Conservation (phyloP, 768 basidiomycete species). For the Serendipita vermifera region DNA sequence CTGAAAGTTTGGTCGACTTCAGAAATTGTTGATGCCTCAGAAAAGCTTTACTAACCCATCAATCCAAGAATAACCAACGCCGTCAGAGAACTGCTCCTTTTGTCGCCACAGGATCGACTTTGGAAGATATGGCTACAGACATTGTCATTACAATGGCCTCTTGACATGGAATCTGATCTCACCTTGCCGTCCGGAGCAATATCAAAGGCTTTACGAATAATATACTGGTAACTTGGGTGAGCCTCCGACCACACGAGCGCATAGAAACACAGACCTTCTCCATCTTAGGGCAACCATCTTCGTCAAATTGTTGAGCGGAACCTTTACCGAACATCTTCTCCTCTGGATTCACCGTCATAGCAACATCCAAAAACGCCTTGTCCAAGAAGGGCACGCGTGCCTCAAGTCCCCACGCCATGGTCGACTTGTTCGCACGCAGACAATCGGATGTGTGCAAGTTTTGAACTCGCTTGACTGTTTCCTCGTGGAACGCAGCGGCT, state of each 20-base stretch:
- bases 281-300: slow-evolving; percentile 82
- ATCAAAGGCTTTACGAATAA: slow-evolving; percentile 93
- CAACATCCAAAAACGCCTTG: slow-evolving; percentile 85
- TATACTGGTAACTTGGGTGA: slow-evolving; percentile 45
- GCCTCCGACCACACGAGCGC: neutral
- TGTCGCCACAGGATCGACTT: slow-evolving; percentile 93
- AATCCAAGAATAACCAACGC: slow-evolving; percentile 98
- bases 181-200: slow-evolving; percentile 66
- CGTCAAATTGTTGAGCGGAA: slow-evolving; percentile 54
- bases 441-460: slow-evolving; percentile 97
- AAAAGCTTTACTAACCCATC: slow-evolving; percentile 50
- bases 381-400: slow-evolving; percentile 98
- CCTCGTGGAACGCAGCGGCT: slow-evolving; percentile 79
- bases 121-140: slow-evolving; percentile 73
- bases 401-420: slow-evolving; percentile 99
- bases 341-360: slow-evolving; percentile 80
- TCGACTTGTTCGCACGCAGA: slow-evolving; percentile 98
- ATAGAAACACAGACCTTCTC: slow-evolving; percentile 59
- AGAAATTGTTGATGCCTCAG: neutral
- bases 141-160: neutral
- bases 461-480: slow-evolving; percentile 88
- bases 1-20: slow-evolving; percentile 26
- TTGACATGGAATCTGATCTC: slow-evolving; percentile 9
- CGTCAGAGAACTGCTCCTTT: slow-evolving; percentile 99
- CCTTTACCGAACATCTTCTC: slow-evolving; percentile 87